A percentile compares a stretch with the other conserved stretches of the same genome.
Evolutionary conservation across 108 stramenopile genomes (phyloP).

Genomic region (Aurantiochytrium sp.): DNA sequence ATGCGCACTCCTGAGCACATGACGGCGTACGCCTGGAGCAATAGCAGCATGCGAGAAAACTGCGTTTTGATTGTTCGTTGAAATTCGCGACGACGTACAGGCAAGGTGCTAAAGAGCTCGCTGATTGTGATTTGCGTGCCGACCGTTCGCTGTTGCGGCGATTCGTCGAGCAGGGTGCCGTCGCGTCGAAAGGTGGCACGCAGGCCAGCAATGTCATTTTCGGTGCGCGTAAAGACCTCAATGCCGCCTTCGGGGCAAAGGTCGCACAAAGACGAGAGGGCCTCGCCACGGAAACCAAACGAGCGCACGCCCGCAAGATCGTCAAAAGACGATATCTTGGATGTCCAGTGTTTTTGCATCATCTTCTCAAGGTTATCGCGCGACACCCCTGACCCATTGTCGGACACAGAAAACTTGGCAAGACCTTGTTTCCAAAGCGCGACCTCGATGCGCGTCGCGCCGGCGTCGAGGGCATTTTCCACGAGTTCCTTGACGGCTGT

Average conservation of each 20-base stretch:
- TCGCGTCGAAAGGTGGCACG: constrained; percentile 28
- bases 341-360: background rate
- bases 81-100: constrained; percentile 49
- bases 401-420: constrained; percentile 43
- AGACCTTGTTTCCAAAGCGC: constrained; percentile 34
- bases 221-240: constrained; percentile 32
- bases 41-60: constrained; percentile 25
- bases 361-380: background rate
- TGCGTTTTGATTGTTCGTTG: constrained; percentile 41
- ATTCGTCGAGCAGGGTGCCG: constrained; percentile 19
- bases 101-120: constrained; percentile 46
- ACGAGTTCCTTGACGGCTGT: constrained; percentile 58
- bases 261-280: constrained; percentile 51
- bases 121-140: constrained; percentile 47
- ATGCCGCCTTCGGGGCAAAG: constrained; percentile 34
- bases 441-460: constrained; percentile 41
- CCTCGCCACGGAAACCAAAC: constrained; percentile 35
- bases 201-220: constrained; percentile 21
- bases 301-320: background rate
- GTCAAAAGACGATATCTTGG: background rate
- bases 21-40: constrained; percentile 49
- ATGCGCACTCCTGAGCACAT: constrained; percentile 36
- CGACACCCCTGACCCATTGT: constrained; percentile 35
- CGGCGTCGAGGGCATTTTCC: constrained; percentile 50
- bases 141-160: constrained; percentile 22